Evolutionary conservation across 2,329 filamentous ascomycete genomes (phyloP), one percentile per base, ranked within the genome.

Genomic region (Nemania sp.): DNA sequence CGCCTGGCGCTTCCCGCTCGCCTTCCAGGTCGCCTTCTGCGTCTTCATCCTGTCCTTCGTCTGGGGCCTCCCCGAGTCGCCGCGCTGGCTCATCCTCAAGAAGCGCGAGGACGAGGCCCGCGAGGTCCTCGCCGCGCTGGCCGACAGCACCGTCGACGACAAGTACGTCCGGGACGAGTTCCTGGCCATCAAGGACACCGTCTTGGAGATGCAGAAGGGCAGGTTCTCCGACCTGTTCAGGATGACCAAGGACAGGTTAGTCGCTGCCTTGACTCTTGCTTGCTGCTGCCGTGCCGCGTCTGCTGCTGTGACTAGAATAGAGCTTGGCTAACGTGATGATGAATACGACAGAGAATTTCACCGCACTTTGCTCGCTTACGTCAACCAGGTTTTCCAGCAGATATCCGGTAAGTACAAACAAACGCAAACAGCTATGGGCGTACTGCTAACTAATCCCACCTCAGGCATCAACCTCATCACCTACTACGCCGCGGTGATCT

Each of bases 1-100:
- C 21, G 74, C 79, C 0, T 85, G 86, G 87, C 78, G 87, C 2
- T 87, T 88, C 69, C 86, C 87, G 0, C 76, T 88, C 17, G 81
- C 80, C 1, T 82, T 85, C 69, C 81, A 84, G 66, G 79, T 87
- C 29, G 65, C 82, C 21, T 88, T 88, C 69, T 84, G 84, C 29
- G 12, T 87, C 7, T 79, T 87, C 61, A 85, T 88, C 48, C 72
- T 88, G 12, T 60, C 71, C 1, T 79, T 82, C 51, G 80, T 86
- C 51, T 76, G 83, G 69, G 75, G 76, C 57, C 72, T 86, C 4
- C 84, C 84, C 15, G 84, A 87, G 70, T 79, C 76, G 3, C 79
- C 79, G 1, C 71, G 79, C 49, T 82, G 79, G 79, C 71, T 82
- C 10, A 74, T 81, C 40, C 68, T 78, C 15, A 76, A 77, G 68